Conservation (phyloP, 2,329 filamentous ascomycete genomes). For the Aspergillus flavus region DNA sequence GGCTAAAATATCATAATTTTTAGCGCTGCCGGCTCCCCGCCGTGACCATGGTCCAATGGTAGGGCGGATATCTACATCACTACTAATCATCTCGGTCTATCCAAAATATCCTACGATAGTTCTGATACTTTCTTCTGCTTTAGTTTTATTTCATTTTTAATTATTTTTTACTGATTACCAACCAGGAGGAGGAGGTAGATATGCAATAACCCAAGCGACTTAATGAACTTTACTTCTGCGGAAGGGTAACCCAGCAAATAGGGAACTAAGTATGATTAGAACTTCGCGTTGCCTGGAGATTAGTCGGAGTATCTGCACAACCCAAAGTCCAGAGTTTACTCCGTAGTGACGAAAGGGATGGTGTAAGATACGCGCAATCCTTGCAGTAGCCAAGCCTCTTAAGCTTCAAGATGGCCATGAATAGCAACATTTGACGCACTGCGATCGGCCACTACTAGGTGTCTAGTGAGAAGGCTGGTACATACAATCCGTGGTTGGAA, state of each 20-base stretch:
- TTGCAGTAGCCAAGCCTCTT: not conserved
- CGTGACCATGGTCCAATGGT: not conserved
- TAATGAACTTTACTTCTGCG: not conserved
- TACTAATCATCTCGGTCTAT: not conserved
- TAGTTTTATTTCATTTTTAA: too few relatives aligned
- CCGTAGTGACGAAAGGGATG: not conserved
- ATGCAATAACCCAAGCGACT: not conserved
- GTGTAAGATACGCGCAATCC: not conserved
- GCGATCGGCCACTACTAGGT: not conserved
- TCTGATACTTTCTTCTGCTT: not conserved
- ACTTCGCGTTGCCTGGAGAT: not conserved
- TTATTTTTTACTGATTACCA: not conserved
- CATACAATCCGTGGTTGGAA: not conserved
- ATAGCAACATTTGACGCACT: not conserved
- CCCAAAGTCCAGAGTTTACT: not conserved
- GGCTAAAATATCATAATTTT: not conserved
- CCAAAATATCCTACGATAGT: not conserved
- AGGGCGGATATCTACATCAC: not conserved
- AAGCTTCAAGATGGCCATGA: not conserved
- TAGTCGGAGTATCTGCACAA: not conserved
- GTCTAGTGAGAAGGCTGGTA: not conserved
- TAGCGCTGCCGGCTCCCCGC: not conserved
- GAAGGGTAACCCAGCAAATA: not conserved
- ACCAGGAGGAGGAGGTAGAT: not conserved
- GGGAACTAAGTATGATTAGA: not conserved